Evolutionary conservation across 129 eudicot genomes (phyloP), one percentile per base, ranked within the genome.

Genomic region (Rutidosis leptorrhynchoides): DNA sequence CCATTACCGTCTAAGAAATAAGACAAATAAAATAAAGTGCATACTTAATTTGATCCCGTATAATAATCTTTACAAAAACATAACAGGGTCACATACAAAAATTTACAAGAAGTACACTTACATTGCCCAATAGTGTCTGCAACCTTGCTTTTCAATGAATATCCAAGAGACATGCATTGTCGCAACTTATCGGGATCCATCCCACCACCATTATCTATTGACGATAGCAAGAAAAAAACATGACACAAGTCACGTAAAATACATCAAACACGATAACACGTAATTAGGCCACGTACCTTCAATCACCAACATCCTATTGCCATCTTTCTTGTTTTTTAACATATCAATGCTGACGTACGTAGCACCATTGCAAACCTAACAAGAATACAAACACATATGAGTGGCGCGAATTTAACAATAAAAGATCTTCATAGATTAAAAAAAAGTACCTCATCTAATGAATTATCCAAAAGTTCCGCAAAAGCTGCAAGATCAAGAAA

Each of bases 81-180:
- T 55, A 58, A 68, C 6, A 40, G 16, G 21, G 23, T 33, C 45
- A 60, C 35, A 57, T 71, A 52, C 6, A 19, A 22, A 11, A 32
- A 58, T 27, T 48, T 1, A 27, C 11, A 14, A 8, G 55, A 65
- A 40, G 24, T 68, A 30, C 35, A 59, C 83, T 75, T 82, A 90
- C 97, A 92, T 78, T 92, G 98, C 24, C 98, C 96, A 65, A 92
- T 92, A 24, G 96, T 80, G 64, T 92, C 77, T 9, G 80, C 83
- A 55, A 88, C 67, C 77, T 88, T 88, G 82, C 95, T 88, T 79
- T 92, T 92, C 56, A 76, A 83, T 16, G 98, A 92, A 77, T 92
- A 92, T 35, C 98, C 98, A 54, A 92, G 85, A 17, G 98, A 92
- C 98, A 92, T 88, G 82, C 98, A 92, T 62, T 92, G 96, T 58